Evolutionary conservation across 106 monocot species (phyloP).

Genomic region (Dendrobium chrysotoxum): DNA sequence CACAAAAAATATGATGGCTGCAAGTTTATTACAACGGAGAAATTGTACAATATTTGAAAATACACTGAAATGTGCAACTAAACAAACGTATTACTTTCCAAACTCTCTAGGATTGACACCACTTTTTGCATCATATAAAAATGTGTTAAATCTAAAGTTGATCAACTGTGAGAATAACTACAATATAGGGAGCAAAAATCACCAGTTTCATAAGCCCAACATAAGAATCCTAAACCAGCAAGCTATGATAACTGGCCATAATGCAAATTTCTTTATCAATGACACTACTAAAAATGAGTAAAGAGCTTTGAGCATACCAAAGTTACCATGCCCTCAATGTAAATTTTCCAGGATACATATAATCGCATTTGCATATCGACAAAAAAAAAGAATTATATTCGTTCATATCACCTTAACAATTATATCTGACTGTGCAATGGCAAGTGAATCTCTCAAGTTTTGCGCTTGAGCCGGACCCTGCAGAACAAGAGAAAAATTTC

Average conservation of each 20-base stretch:
- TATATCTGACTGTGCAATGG: slow-evolving; percentile 4
- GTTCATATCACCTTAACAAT: slow-evolving; percentile 6
- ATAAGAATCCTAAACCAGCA: too few relatives aligned
- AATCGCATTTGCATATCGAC: neutral
- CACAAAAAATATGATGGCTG: too few relatives aligned
- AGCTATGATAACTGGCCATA: neutral
- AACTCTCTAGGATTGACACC: too few relatives aligned
- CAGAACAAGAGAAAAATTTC: neutral
- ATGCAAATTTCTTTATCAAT: neutral
- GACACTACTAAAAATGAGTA: neutral
- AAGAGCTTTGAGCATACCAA: neutral
- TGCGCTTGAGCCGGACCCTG: slow-evolving; percentile 16
- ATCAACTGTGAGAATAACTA: too few relatives aligned
- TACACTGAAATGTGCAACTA: too few relatives aligned
- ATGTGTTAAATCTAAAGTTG: too few relatives aligned
- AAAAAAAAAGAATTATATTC: neutral
- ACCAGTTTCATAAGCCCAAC: too few relatives aligned
- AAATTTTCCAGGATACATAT: neutral
- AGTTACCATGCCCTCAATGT: neutral
- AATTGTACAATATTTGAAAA: neutral
- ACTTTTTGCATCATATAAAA: too few relatives aligned
- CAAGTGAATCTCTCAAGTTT: slow-evolving; percentile 15
- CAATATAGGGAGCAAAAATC: too few relatives aligned
- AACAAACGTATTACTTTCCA: too few relatives aligned
- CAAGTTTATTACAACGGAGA: neutral